A percentile compares a stretch with the other conserved stretches of the same genome.
Conservation (phyloP, 2,329 filamentous ascomycete species). For the Dactylonectria macrodidyma region DNA sequence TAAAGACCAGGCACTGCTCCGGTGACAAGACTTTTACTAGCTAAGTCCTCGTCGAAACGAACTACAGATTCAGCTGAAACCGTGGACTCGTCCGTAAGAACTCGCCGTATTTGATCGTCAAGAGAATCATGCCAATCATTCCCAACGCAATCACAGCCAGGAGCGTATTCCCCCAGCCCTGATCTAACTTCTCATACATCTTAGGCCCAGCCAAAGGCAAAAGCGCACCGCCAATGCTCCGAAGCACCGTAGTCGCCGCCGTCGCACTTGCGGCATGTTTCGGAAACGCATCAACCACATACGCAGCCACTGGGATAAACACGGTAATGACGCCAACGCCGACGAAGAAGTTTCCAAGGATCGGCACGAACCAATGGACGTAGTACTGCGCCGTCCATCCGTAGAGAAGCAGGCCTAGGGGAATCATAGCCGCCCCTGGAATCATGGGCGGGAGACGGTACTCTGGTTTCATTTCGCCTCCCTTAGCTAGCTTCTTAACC, state of each 20-base stretch:
- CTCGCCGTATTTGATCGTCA: slow-evolving; percentile 29
- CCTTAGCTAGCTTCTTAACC: slow-evolving; percentile 26
- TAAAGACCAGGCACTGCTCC: too few relatives aligned
- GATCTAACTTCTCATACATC: slow-evolving; percentile 35
- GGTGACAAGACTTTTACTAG: too few relatives aligned
- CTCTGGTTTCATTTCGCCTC: slow-evolving; percentile 36
- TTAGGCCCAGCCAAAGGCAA: slow-evolving; percentile 33
- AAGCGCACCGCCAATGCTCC: slow-evolving; percentile 31
- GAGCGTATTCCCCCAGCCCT: slow-evolving; percentile 36
- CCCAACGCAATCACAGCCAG: slow-evolving; percentile 33
- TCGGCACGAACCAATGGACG: slow-evolving; percentile 69
- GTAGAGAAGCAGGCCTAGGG: slow-evolving; percentile 45
- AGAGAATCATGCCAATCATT: not conserved
- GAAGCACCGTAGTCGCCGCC: slow-evolving; percentile 36
- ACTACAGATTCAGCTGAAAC: slow-evolving; percentile 10
- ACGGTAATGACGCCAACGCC: slow-evolving; percentile 56
- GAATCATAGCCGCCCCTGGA: slow-evolving; percentile 33
- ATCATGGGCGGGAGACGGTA: slow-evolving; percentile 41
- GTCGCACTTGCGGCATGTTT: slow-evolving; percentile 36
- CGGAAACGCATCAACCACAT: slow-evolving; percentile 42
- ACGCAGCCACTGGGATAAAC: slow-evolving; percentile 62
- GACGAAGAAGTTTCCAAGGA: slow-evolving; percentile 58
- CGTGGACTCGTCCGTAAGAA: slow-evolving; percentile 24
- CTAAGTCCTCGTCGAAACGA: too few relatives aligned
- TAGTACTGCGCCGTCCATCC: slow-evolving; percentile 57